phyloP scores from a whole-genome alignment of 805 yeast genomes.

The Saccharomycopsis babjevae region DNA sequence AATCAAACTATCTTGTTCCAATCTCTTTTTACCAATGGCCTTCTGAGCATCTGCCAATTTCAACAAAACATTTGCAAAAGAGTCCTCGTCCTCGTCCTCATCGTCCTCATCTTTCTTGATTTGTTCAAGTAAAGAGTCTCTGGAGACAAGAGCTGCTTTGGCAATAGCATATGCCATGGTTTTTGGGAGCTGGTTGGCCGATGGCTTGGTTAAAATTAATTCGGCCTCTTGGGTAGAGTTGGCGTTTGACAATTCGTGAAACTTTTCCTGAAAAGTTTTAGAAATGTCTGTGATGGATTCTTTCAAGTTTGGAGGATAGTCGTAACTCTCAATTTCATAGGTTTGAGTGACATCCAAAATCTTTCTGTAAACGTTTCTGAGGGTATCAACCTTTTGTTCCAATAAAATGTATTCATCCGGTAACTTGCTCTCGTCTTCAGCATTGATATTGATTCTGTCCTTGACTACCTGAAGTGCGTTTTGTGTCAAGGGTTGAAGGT shows the following conservation, averaged over 20 bases:
- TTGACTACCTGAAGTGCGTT: constrained; percentile 45
- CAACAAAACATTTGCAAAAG: constrained; percentile 44
- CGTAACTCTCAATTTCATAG: constrained; percentile 66
- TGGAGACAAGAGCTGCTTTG: constrained; percentile 42
- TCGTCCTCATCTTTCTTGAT: constrained; percentile 21
- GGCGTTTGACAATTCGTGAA: constrained; percentile 52
- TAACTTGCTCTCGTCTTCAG: constrained; percentile 58
- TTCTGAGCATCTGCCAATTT: constrained; percentile 46
- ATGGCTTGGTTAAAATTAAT: constrained; percentile 33
- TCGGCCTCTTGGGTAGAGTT: constrained; percentile 59
- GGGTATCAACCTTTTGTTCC: constrained; percentile 57
- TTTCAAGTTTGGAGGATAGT: constrained; percentile 69
- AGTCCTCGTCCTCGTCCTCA: constrained; percentile 33
- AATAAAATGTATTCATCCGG: constrained; percentile 63
- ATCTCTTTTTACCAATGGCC: constrained; percentile 57
- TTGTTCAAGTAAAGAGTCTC: constrained; percentile 31
- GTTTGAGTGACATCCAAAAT: constrained; percentile 45
- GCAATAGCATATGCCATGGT: constrained; percentile 66
- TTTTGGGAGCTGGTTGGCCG: constrained; percentile 40
- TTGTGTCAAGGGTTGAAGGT: constrained; percentile 21
- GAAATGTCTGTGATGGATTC: constrained; percentile 59
- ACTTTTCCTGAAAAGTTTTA: constrained; percentile 43
- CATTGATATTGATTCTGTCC: constrained; percentile 40
- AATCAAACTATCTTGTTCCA: constrained; percentile 59
- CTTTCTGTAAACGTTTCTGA: constrained; percentile 49